These are phyloP conservation scores for Elongisporangium senticosum DNA, from an alignment of 352 stramenopile species.

Conservation along the genomic window DNA sequence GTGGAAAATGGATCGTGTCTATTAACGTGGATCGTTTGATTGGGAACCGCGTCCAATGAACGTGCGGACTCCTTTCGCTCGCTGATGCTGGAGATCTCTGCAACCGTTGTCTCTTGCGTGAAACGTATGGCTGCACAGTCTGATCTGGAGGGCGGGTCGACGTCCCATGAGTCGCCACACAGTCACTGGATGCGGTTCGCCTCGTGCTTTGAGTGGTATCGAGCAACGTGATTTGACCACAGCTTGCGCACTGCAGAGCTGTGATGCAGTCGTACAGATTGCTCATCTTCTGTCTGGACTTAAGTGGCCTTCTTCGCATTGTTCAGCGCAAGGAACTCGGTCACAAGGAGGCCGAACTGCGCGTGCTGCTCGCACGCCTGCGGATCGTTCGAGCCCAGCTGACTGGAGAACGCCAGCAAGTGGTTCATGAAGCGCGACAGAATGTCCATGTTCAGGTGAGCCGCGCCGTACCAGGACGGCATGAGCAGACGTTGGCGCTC, in stretches of 20 bases:
- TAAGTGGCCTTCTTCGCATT: not conserved
- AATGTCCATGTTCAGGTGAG: conserved; percentile 24
- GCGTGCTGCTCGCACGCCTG: conserved; percentile 13
- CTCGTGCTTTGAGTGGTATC: not conserved
- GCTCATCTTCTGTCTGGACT: not conserved
- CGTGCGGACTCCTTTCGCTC: not conserved
- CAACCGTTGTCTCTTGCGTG: not conserved
- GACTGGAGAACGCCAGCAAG: conserved; percentile 17
- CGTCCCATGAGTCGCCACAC: not conserved
- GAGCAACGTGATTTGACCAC: not conserved
- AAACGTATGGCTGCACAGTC: not conserved
- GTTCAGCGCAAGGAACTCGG: conserved; percentile 21
- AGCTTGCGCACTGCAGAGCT: not conserved
- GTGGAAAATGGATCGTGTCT: not conserved
- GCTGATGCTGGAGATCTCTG: not conserved
- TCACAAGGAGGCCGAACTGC: conserved; percentile 20
- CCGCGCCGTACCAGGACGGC: conserved; percentile 25
- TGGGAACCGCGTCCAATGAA: not conserved
- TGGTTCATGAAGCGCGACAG: conserved; percentile 27
- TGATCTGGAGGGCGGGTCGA: not conserved
- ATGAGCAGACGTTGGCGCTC: conserved; percentile 24
- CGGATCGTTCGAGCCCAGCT: conserved; percentile 6
- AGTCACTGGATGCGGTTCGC: not conserved
- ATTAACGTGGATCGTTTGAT: no score
- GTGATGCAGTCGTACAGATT: not conserved